A percentile compares a stretch with the other conserved stretches of the same genome.
Conservation (phyloP, 176 grass and related monocot species). For the Phyllostachys edulis region DNA sequence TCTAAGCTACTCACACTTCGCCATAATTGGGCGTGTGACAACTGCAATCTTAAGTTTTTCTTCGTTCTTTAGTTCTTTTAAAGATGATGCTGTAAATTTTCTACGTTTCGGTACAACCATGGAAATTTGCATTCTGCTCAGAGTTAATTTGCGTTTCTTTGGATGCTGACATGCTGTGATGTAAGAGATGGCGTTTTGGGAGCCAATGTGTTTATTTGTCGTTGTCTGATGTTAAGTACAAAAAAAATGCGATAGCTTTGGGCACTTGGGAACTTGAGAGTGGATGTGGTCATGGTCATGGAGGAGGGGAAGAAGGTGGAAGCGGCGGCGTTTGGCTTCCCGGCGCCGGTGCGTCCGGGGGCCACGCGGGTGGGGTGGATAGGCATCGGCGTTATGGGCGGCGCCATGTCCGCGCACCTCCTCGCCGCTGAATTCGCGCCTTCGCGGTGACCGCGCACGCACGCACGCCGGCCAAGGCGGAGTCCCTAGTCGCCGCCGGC, state of each 20-base stretch:
- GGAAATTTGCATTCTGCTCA: background rate
- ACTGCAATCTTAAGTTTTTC: background rate
- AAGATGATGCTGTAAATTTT: slow-evolving; percentile 19
- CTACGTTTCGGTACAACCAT: background rate
- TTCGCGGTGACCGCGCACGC: slow-evolving; percentile 59
- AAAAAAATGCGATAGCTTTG: slow-evolving; percentile 11
- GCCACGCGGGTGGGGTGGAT: slow-evolving; percentile 73
- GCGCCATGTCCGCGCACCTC: slow-evolving; percentile 69
- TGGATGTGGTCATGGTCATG: slow-evolving; percentile 22
- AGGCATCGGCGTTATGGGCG: slow-evolving; percentile 72
- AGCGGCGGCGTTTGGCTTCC: slow-evolving; percentile 32
- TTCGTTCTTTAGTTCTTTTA: background rate
- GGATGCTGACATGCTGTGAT: slow-evolving; percentile 6
- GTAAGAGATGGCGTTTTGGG: slow-evolving; percentile 5
- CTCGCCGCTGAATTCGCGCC: slow-evolving; percentile 57
- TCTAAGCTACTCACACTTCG: slow-evolving; percentile 7
- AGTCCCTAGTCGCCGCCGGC: slow-evolving; percentile 34
- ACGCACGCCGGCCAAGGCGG: slow-evolving; percentile 64
- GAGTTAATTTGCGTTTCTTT: background rate
- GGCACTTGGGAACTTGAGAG: slow-evolving; percentile 10
- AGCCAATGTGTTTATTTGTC: background rate
- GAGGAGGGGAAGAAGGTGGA: background rate
- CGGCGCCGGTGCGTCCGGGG: slow-evolving; percentile 41
- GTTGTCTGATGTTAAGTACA: background rate
- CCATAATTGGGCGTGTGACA: background rate